These are phyloP conservation scores for Bipolaris cookei DNA, from an alignment of 2,329 filamentous ascomycete genomes.

Conservation along the genomic window DNA sequence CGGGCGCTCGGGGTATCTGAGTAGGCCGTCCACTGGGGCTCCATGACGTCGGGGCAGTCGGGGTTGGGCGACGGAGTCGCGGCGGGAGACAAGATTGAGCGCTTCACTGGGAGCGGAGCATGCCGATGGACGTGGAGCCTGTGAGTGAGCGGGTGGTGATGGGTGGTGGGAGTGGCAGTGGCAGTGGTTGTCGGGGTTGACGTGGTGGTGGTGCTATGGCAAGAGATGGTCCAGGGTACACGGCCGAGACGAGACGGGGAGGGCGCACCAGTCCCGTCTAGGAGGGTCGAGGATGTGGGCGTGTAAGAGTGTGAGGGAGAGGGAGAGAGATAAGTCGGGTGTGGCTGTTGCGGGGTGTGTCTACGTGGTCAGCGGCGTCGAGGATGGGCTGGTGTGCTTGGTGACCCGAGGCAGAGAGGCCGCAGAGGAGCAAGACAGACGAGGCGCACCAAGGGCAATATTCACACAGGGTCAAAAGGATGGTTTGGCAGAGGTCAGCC, in stretches of 20 bases:
- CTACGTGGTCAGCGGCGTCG: slow-evolving; percentile 14
- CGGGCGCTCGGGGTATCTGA: slow-evolving; percentile 43
- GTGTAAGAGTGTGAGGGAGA: neutral
- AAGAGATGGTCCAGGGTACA: neutral
- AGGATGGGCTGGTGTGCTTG: neutral
- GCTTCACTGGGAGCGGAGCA: slow-evolving; percentile 40
- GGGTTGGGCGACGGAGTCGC: slow-evolving; percentile 31
- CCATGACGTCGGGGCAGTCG: slow-evolving; percentile 36
- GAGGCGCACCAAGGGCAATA: slow-evolving; percentile 1
- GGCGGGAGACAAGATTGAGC: slow-evolving; percentile 45
- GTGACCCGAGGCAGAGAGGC: neutral
- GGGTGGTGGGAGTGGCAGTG: neutral
- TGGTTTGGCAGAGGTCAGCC: slow-evolving; percentile 11
- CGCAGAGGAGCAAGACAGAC: neutral
- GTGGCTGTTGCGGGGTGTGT: slow-evolving; percentile 20
- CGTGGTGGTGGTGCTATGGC: neutral
- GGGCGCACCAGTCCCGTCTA: neutral
- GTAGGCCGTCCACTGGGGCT: slow-evolving; percentile 50
- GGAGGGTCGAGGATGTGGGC: neutral
- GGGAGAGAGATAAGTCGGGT: slow-evolving; percentile 7
- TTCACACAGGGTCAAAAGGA: slow-evolving; percentile 10
- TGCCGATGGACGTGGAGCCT: slow-evolving; percentile 39
- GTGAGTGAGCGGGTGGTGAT: neutral
- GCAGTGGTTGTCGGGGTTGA: neutral
- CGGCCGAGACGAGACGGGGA: neutral